These are phyloP conservation scores for Ascochyta fabae DNA, from an alignment of 2,329 filamentous ascomycete species.

Conservation along the genomic window DNA sequence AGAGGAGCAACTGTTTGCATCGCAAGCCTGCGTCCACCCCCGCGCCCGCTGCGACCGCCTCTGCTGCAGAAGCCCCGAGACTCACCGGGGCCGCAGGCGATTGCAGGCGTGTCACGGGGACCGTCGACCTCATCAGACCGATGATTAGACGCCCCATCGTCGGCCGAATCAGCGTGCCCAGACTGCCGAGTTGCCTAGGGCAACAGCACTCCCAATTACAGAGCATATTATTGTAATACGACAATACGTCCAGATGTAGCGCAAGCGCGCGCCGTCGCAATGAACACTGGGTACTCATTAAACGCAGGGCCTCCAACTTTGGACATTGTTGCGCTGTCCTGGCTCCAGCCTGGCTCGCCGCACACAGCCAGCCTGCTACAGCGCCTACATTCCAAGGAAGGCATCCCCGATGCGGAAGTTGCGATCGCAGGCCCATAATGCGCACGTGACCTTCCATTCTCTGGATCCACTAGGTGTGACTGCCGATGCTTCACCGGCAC, in stretches of 20 bases:
- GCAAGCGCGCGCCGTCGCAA: conserved; percentile 17
- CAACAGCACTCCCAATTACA: conserved; percentile 20
- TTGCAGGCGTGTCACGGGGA: conserved; percentile 1
- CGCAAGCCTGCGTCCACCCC: conserved; percentile 20
- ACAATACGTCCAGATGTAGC: conserved; percentile 12
- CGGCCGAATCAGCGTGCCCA: conserved; percentile 17
- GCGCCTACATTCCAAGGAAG: conserved; percentile 13
- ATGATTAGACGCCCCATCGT: conserved; percentile 15
- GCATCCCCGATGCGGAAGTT: conserved; percentile 16
- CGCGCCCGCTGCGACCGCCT: conserved; percentile 9
- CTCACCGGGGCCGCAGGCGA: conserved; percentile 15
- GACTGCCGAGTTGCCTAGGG: conserved; percentile 22
- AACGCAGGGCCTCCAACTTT: conserved; percentile 12
- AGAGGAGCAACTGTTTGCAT: conserved; percentile 21
- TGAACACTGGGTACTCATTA: conserved; percentile 21
- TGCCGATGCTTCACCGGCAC: conserved; percentile 21
- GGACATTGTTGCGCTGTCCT: conserved; percentile 11
- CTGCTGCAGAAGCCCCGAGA: conserved; percentile 19
- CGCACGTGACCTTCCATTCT: conserved; percentile 8
- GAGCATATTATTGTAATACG: conserved; percentile 19
- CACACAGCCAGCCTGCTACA: conserved; percentile 7
- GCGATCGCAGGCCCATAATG: not conserved
- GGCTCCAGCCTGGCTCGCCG: not conserved
- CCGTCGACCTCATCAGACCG: not conserved
- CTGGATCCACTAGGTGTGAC: conserved; percentile 10